A percentile compares a stretch with the other conserved stretches of the same genome.
Evolutionary conservation across 768 basidiomycete species (phyloP).

Genomic region (Postia placenta): DNA sequence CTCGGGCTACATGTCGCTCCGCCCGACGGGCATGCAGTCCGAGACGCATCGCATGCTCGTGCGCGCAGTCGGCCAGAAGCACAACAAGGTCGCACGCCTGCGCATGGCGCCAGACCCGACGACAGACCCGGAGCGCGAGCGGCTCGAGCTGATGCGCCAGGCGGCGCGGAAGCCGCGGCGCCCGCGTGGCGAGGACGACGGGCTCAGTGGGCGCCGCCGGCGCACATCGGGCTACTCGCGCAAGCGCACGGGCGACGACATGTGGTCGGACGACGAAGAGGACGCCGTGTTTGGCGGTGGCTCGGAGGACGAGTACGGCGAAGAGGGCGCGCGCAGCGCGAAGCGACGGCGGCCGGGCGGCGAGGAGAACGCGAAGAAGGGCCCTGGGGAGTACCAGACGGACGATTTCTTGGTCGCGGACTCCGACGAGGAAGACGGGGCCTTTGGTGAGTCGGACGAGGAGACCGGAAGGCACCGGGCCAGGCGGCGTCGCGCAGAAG

Average conservation of each 20-base stretch:
- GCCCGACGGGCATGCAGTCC: conserved; percentile 86
- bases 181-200: conserved; percentile 43
- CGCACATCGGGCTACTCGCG: conserved; percentile 35
- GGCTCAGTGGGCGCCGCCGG: conserved; percentile 41
- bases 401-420: conserved; percentile 86
- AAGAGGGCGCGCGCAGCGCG: conserved; percentile 49
- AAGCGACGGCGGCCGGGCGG: conserved; percentile 26
- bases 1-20: conserved; percentile 77
- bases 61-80: conserved; percentile 78
- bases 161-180: conserved; percentile 60
- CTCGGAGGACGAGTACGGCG: conserved; percentile 43
- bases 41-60: conserved; percentile 88
- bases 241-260: conserved; percentile 38
- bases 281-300: conserved; percentile 35
- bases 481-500: conserved; percentile 14
- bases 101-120: conserved; percentile 77
- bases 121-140: conserved; percentile 70
- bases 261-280: conserved; percentile 69
- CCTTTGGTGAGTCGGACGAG: conserved; percentile 29
- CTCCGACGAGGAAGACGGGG: conserved; percentile 61
- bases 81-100: conserved; percentile 73
- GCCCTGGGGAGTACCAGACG: conserved; percentile 69
- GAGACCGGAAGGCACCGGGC: conserved; percentile 11
- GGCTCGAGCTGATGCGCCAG: conserved; percentile 58
- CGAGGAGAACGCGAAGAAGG: conserved; percentile 36